Base-by-base conservation (phyloP, 75 land plant species). In the Azolla pinnata region DNA sequence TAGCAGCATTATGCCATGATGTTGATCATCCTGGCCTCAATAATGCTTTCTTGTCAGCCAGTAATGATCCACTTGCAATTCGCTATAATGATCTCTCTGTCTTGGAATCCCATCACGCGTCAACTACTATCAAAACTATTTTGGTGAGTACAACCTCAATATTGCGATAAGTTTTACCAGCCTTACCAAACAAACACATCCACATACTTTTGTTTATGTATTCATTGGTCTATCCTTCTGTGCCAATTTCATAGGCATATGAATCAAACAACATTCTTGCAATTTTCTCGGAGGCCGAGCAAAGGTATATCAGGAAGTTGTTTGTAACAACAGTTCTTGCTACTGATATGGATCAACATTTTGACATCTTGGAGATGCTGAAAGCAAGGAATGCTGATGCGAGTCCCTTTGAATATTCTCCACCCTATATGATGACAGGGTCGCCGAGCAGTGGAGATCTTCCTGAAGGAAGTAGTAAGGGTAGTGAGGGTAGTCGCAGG, bases 1-100 rank as follows among this genome's bases (percentile, higher is more conserved):
- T 73, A 38, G 63, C 72, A 44, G 76, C 76, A 62, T 17, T 73
- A 1, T 73, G 76, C 64, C 76, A 73, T 62, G 76, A 73, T 29
- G 76, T 73, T 16, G 76, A 73, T 62, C 76, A 73, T 61, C 76
- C 76, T 14, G 76, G 75, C 14, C 74, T 73, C 16, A 73, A 66
- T 10, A 73, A 73, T 56, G 49, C 74, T 44, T 73, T 73, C 35
- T 53, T 73, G 0, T 56, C 72, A 1, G 66, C 51, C 31, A 50
- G 58, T 12, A 62, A 68, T 46, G 76, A 73, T 38, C 76, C 76
- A 31, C 72, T 73, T 68, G 76, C 76, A 31, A 46, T 73, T 4
- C 57, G 73, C 18, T 73, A 73, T 55, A 73, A 73, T 57, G 76
- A 73, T 31, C 38, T 60, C 25, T 61, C 76, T 32, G 66, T 73